Evolutionary conservation across 192 early-diverging fungal genomes (phyloP).

Genomic region (Rhizophlyctis rosea): DNA sequence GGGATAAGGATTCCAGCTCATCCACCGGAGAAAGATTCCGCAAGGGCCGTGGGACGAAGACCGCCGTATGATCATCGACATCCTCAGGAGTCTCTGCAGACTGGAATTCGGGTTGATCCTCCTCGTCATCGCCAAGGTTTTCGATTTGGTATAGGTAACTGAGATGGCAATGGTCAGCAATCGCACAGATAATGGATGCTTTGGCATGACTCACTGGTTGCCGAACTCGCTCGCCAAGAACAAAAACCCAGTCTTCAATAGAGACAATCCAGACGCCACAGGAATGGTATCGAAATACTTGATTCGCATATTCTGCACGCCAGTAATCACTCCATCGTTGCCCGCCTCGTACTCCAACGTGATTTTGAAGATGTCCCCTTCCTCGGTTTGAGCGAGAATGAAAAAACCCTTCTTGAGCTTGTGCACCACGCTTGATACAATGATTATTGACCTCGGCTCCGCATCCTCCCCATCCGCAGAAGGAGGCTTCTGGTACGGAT

Average conservation of each 20-base stretch:
- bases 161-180: constrained; percentile 8
- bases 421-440: constrained; percentile 84
- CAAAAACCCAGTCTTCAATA: constrained; percentile 91
- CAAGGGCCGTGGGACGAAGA: constrained; percentile 73
- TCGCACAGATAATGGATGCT: constrained; percentile 5
- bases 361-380: constrained; percentile 92
- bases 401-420: constrained; percentile 90
- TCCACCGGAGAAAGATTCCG: constrained; percentile 87
- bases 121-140: constrained; percentile 86
- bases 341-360: constrained; percentile 74
- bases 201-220: constrained; percentile 81
- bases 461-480: constrained; percentile 31
- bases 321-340: constrained; percentile 47
- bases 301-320: constrained; percentile 66
- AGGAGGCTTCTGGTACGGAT: constrained; percentile 50
- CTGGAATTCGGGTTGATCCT: constrained; percentile 73
- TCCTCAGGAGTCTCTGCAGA: constrained; percentile 65
- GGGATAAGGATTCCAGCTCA: constrained; percentile 79
- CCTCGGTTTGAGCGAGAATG: constrained; percentile 84
- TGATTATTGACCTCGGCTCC: constrained; percentile 67
- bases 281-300: constrained; percentile 96
- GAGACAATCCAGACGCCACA: constrained; percentile 69
- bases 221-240: constrained; percentile 90
- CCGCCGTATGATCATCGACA: constrained; percentile 43
- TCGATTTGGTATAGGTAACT: constrained; percentile 90